Conservation (phyloP, 2,329 filamentous ascomycete genomes). For the Rhytidhysteron rufulum region DNA sequence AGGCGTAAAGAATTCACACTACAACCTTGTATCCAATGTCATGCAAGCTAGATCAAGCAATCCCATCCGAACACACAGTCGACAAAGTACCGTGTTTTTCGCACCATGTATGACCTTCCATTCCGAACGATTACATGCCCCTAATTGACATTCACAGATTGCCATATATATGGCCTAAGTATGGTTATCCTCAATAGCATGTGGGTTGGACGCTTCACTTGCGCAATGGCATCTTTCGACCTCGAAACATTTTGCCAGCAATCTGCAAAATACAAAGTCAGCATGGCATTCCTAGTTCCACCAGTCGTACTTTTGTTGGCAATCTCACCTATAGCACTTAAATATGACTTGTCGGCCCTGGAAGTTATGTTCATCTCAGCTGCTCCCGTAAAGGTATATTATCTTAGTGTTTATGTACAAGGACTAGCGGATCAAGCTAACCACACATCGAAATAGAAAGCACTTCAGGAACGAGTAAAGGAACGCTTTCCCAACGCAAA, state of each 20-base stretch:
- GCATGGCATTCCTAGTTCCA: constrained; percentile 9
- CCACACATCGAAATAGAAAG: background rate
- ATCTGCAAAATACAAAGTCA: constrained; percentile 7
- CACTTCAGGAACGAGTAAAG: constrained; percentile 8
- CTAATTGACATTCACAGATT: too few species aligned
- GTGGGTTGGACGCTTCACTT: constrained; percentile 11
- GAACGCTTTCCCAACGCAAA: constrained; percentile 7
- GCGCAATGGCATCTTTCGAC: constrained; percentile 8
- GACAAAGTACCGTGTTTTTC: constrained; percentile 10
- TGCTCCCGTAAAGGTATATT: constrained; percentile 8
- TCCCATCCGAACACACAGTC: constrained; percentile 7
- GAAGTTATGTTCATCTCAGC: constrained; percentile 10
- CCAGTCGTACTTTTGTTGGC: constrained; percentile 10
- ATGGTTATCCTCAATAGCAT: constrained; percentile 8
- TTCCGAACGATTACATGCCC: too few species aligned
- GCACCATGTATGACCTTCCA: constrained; percentile 10
- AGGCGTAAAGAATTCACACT: constrained; percentile 11
- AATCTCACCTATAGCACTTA: constrained; percentile 8
- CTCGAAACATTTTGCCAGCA: constrained; percentile 12
- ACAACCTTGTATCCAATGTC: constrained; percentile 10
- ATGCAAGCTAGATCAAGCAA: constrained; percentile 7
- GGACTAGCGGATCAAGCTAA: background rate
- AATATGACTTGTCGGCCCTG: constrained; percentile 10
- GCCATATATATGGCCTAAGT: constrained; percentile 10
- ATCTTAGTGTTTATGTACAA: background rate